Evolutionary conservation across 257 asterid species (phyloP), one percentile per base, ranked within the genome.

Genomic region (Misopates orontium): DNA sequence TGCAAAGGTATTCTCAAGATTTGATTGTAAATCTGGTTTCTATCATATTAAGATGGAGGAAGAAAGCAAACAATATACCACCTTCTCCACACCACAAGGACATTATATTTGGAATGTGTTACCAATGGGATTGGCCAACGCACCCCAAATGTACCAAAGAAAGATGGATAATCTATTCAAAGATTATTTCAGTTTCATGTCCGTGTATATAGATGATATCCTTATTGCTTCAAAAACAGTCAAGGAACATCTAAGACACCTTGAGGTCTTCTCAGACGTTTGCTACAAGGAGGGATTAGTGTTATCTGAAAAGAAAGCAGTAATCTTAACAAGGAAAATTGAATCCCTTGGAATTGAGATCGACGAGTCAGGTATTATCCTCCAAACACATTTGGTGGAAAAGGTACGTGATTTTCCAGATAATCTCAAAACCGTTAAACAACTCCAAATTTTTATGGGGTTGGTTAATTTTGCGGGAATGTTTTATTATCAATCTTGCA

Each of bases 241-340:
- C 36, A 28, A 28, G 36, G 36, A 28, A 28, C 36, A 28, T 28
- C 3, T 28, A 3, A 28, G 7, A 7, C 36, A 28, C 7, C 7
- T 28, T 3, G 36, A 28, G 7, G 7, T 28, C 36, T 28, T 28
- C 36, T 28, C 36, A 28, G 36, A 28, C 7, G 60, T 55, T 11
- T 55, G 60, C 40, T 16, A 55, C 41, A 55, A 55, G 7, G 40
- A 55, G 21, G 60, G 60, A 12, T 15, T 55, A 8, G 60, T 55
- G 60, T 8, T 55, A 24, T 55, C 40, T 20, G 60, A 55, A 16
- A 55, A 55, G 23, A 55, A 55, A 1, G 40, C 60, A 12, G 19
- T 55, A 10, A 55, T 55, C 60, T 4, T 24, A 21, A 55, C 60
- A 8, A 52, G 58, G 2, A 52, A 52, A 21, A 52, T 59, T 57